These are phyloP conservation scores for Penicillium crustosum DNA, from an alignment of 2,329 filamentous ascomycete species.

Conservation along the genomic window DNA sequence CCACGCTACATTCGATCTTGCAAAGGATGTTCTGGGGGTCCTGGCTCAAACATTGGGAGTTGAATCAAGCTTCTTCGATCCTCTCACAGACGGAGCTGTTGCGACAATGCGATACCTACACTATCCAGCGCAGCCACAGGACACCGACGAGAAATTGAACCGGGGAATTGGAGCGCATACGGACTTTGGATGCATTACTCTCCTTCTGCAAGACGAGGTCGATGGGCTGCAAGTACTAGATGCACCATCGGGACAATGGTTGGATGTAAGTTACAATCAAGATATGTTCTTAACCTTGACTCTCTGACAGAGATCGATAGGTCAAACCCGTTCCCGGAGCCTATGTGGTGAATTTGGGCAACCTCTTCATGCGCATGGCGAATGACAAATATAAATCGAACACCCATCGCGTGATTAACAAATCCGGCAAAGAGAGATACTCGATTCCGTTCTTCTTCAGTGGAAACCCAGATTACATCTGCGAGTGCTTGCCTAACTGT, in stretches of 20 bases:
- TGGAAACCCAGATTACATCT: slow-evolving; percentile 47
- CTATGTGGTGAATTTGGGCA: slow-evolving; percentile 37
- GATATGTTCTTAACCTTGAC: background rate
- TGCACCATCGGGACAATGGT: slow-evolving; percentile 29
- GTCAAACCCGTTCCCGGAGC: slow-evolving; percentile 30
- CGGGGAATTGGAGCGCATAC: slow-evolving; percentile 47
- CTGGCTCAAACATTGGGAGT: slow-evolving; percentile 45
- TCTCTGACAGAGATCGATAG: slow-evolving; percentile 3
- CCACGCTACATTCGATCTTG: slow-evolving; percentile 38
- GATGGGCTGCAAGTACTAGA: slow-evolving; percentile 41
- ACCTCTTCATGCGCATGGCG: slow-evolving; percentile 46
- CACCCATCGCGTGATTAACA: slow-evolving; percentile 46
- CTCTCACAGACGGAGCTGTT: slow-evolving; percentile 37
- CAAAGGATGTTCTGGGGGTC: slow-evolving; percentile 44
- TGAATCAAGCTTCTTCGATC: slow-evolving; percentile 39
- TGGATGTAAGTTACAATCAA: slow-evolving; percentile 26
- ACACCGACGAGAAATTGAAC: slow-evolving; percentile 38
- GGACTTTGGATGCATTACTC: slow-evolving; percentile 45
- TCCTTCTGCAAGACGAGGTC: slow-evolving; percentile 45
- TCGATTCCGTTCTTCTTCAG: slow-evolving; percentile 46
- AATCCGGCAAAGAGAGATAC: slow-evolving; percentile 41
- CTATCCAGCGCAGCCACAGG: slow-evolving; percentile 43
- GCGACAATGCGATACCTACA: slow-evolving; percentile 47
- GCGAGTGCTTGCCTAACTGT: slow-evolving; percentile 47
- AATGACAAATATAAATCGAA: slow-evolving; percentile 47